Evolutionary conservation across 306 rosid species (phyloP).

Genomic region (Crotalaria pallida): DNA sequence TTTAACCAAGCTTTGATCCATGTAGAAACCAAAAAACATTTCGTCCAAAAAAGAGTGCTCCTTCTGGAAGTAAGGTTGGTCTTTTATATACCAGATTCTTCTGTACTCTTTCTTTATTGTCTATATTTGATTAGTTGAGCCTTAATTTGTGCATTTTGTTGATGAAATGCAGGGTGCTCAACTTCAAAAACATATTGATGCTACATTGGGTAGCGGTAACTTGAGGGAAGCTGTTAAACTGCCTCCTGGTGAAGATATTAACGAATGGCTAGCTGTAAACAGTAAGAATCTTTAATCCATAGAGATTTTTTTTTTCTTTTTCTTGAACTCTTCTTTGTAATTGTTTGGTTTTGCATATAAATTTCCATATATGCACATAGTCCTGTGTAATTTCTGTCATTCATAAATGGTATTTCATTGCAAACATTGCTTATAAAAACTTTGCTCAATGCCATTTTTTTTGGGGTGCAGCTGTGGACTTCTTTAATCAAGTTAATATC

Average conservation of each 20-base stretch:
- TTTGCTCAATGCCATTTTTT: neutral
- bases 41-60: constrained; percentile 82
- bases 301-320: neutral
- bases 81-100: neutral
- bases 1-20: constrained; percentile 13
- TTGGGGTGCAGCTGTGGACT: constrained; percentile 65
- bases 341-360: neutral
- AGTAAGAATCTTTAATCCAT: constrained; percentile 38
- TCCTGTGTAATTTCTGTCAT: neutral
- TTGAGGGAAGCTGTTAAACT: constrained; percentile 78
- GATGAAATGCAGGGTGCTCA: constrained; percentile 68
- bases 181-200: constrained; percentile 78
- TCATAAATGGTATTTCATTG: neutral
- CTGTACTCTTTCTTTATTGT: neutral
- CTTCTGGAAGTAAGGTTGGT: constrained; percentile 76
- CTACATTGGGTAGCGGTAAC: constrained; percentile 88
- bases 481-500: constrained; percentile 85
- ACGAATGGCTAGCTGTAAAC: constrained; percentile 90
- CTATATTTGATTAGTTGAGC: neutral
- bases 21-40: constrained; percentile 82
- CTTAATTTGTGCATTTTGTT: constrained; percentile 7
- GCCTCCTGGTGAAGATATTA: constrained; percentile 88
- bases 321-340: neutral
- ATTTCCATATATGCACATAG: neutral
- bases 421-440: neutral